Evolutionary conservation across 2,329 filamentous ascomycete species (phyloP).

Genomic region (Aspergillus puulaauensis): DNA sequence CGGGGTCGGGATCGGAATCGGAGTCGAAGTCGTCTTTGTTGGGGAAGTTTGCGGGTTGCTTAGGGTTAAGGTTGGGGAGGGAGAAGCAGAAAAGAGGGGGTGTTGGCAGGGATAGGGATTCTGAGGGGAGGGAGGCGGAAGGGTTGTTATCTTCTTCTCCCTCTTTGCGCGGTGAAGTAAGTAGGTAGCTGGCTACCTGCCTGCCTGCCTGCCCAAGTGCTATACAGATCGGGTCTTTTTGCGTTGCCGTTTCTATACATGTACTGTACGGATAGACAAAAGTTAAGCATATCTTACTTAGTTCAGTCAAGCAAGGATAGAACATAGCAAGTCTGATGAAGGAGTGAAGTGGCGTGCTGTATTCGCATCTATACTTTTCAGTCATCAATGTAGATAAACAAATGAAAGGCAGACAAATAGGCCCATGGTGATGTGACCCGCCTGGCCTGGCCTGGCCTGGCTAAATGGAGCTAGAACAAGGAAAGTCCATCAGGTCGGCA

Average conservation of each 20-base stretch:
- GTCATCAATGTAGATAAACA: neutral
- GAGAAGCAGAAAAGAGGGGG: neutral
- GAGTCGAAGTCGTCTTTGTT: neutral
- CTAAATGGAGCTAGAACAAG: neutral
- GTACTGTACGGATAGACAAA: neutral
- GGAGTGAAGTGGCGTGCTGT: neutral
- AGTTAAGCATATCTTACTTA: neutral
- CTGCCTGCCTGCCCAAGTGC: neutral
- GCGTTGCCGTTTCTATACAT: neutral
- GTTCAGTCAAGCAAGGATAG: too few species aligned
- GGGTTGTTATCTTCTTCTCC: neutral
- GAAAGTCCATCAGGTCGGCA: neutral
- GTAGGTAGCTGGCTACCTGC: neutral
- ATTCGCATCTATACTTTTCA: constrained; percentile 9
- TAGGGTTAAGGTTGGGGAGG: neutral
- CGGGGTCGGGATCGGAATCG: neutral
- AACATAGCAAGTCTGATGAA: neutral
- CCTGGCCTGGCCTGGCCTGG: too few species aligned
- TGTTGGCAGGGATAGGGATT: neutral
- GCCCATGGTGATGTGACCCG: neutral
- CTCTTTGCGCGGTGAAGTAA: neutral
- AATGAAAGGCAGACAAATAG: neutral
- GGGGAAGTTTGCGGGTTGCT: constrained; percentile 9
- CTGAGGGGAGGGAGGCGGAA: neutral
- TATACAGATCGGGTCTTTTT: neutral